A percentile compares a stretch with the other conserved stretches of the same genome.
Conservation (phyloP, 352 stramenopile genomes). For the Peronospora destructor region DNA sequence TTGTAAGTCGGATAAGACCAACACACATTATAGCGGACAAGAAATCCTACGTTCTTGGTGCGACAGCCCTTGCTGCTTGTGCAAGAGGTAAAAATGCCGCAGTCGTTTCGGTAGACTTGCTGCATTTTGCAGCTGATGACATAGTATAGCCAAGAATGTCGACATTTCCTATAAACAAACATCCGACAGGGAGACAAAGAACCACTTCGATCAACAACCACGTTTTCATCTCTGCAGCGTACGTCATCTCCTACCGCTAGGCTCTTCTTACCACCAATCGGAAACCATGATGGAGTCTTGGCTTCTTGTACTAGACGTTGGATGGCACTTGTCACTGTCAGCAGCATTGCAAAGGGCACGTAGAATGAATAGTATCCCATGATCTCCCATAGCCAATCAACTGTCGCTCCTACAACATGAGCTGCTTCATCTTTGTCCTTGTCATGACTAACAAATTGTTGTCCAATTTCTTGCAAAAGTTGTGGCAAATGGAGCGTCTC, state of each 20-base stretch:
- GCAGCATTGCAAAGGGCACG: constrained; percentile 16
- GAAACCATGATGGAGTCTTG: constrained; percentile 18
- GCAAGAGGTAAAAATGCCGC: constrained; percentile 21
- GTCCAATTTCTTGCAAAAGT: constrained; percentile 15
- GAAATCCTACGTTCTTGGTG: constrained; percentile 30
- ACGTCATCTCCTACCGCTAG: constrained; percentile 25
- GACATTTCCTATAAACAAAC: constrained; percentile 31
- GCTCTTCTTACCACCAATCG: constrained; percentile 24
- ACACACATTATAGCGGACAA: neutral
- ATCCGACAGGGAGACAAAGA: neutral
- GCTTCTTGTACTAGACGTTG: constrained; percentile 9
- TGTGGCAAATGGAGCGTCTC: constrained; percentile 16
- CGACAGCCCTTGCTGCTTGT: constrained; percentile 16
- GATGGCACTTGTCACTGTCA: constrained; percentile 16
- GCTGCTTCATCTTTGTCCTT: neutral
- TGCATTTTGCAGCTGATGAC: constrained; percentile 26
- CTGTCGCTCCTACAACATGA: neutral
- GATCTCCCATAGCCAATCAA: constrained; percentile 4
- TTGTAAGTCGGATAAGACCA: neutral
- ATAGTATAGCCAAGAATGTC: constrained; percentile 34
- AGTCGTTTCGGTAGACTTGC: constrained; percentile 24
- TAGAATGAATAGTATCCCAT: constrained; percentile 24
- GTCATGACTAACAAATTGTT: neutral
- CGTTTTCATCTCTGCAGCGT: neutral
- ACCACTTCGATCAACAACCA: constrained; percentile 4